Percentiles rank a stretch among this genome's conserved stretches.
Conservation (phyloP, 257 asterid species). For the Solanum medicagineum region DNA sequence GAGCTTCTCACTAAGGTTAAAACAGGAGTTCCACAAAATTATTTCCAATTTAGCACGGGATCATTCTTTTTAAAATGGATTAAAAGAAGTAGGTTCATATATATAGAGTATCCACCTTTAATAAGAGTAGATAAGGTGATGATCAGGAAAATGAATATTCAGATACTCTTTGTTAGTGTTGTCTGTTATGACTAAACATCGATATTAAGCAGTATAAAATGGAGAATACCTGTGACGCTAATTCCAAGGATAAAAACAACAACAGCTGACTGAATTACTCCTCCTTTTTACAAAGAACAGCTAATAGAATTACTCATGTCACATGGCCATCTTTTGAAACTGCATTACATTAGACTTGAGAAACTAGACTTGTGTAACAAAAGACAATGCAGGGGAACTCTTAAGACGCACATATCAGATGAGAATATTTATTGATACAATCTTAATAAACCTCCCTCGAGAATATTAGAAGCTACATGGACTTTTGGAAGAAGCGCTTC, state of each 20-base stretch:
- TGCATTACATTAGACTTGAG: background rate
- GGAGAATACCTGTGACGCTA: background rate
- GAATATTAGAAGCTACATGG: background rate
- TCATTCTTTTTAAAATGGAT: background rate
- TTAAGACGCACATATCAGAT: background rate
- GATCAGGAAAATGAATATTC: background rate
- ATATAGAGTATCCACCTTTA: background rate
- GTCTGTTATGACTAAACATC: background rate
- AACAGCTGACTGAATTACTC: background rate
- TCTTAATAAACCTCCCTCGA: background rate
- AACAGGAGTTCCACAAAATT: background rate
- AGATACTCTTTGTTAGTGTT: background rate
- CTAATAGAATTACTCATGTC: background rate
- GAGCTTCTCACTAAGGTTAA: background rate
- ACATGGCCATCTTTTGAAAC: background rate
- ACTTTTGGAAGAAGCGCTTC: background rate
- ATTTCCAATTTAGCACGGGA: background rate
- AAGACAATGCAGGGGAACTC: background rate
- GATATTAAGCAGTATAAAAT: background rate
- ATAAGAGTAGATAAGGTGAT: background rate
- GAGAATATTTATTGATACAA: background rate
- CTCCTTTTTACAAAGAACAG: background rate
- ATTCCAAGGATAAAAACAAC: background rate
- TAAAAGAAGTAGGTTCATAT: background rate
- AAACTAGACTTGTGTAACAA: background rate